Base-by-base conservation (phyloP, 495 filamentous ascomycete species). In the Niebla homalea region DNA sequence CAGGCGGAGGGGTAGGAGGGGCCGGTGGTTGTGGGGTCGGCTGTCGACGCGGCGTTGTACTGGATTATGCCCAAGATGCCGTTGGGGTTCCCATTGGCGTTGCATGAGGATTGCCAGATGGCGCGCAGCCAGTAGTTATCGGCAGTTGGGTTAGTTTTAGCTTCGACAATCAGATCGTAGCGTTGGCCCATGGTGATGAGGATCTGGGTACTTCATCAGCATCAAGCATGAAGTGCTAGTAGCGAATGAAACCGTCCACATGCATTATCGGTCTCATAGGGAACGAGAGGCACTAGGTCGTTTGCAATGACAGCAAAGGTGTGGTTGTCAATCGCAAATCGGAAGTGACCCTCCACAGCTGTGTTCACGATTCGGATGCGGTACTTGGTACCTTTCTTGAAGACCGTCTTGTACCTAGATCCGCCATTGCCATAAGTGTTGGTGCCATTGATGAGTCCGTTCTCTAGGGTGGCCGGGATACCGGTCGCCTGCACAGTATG, bases 311-410 rank as follows among this genome's bases (percentile, higher is more conserved):
- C 64, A 23, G 69, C 73, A 52, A 75, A 58, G 11, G 62, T 64
- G 46, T 74, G 65, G 41, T 70, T 68, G 57, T 79, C 76, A 48
- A 78, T 73, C 32, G 57, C 60, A 52, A 79, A 71, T 21, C 67
- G 67, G 48, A 67, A 70, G 18, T 68, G 63, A 35, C 63, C 66
- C 40, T 78, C 75, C 16, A 70, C 63, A 8, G 66, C 67, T 15
- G 62, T 62, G 55, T 77, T 79, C 50, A 80, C 64, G 12, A 81
- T 54, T 2, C 76, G 60, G 7, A 81, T 52, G 15, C 64, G 64
- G 50, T 78, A 70, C 45, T 62, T 70, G 4, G 5, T 45, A 15
- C 21, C 11, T 14, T 45, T 19, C 16, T 8, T 41, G 39, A 41
- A 41, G 14, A 12, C 8, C 10, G 29, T 32, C 7, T 32, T 32